A percentile compares a stretch with the other conserved stretches of the same genome.
phyloP scores from a whole-genome alignment of 2,329 filamentous ascomycete genomes.

The Nothophaeocryptopus gaeumannii region DNA sequence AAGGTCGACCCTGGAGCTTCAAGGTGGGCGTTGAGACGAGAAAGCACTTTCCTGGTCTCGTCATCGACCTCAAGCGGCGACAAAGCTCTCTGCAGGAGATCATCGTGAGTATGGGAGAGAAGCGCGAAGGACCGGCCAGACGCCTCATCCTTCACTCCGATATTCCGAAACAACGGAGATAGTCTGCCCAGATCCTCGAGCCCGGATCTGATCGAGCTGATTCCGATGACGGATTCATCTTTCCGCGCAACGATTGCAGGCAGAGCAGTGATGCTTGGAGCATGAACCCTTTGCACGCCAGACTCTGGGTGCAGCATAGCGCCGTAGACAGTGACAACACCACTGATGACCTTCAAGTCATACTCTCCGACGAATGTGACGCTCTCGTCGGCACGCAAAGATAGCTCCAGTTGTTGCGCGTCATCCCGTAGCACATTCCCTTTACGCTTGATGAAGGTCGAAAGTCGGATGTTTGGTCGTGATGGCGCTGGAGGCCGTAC shows the following conservation, averaged over 20 bases:
- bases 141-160: constrained; percentile 58
- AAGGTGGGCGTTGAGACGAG: constrained; percentile 43
- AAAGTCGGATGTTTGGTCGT: constrained; percentile 12
- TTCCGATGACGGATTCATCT: constrained; percentile 53
- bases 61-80: constrained; percentile 29
- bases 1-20: constrained; percentile 19
- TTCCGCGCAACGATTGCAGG: constrained; percentile 57
- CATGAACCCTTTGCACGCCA: constrained; percentile 56
- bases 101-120: constrained; percentile 30
- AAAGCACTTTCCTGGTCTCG: constrained; percentile 32
- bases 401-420: constrained; percentile 19
- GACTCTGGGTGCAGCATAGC: constrained; percentile 52
- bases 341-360: constrained; percentile 59
- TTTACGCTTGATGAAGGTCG: constrained; percentile 12
- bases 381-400: constrained; percentile 32
- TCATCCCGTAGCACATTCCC: constrained; percentile 20
- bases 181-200: constrained; percentile 57
- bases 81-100: constrained; percentile 26
- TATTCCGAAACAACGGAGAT: constrained; percentile 63
- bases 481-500: background rate
- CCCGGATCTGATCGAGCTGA: constrained; percentile 50
- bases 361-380: constrained; percentile 61
- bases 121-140: constrained; percentile 33
- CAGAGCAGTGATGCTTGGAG: constrained; percentile 67
- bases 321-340: constrained; percentile 64